Evolutionary conservation across 2,329 filamentous ascomycete genomes (phyloP), one percentile per base, ranked within the genome.

Genomic region (Chalaropsis thielavioides): DNA sequence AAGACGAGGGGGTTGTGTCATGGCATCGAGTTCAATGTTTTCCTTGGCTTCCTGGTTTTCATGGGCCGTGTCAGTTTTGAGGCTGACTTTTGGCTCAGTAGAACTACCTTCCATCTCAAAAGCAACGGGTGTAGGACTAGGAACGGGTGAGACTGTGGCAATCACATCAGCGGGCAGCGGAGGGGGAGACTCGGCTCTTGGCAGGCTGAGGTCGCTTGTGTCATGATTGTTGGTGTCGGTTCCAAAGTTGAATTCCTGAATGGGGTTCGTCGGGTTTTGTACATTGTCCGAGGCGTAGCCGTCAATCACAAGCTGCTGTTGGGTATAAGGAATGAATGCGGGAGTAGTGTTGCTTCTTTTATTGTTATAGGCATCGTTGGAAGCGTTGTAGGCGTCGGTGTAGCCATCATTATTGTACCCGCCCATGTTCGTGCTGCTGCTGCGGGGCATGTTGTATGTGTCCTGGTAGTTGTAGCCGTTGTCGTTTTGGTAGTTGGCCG

Each of bases 51-150:
- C 27, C 13, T 17, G 24, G 27, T 7, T n/a, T n/a, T 35, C 27
- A 15, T 31, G 22, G 6, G 10, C 11, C 8, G 51, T 4, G 1
- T 58, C 51, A 17, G 13, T 5, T 35, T 58, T 58, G 11, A 35
- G 51, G 51, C 51, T 58, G 11, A 27, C 24, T 27, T 58, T 58
- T 3, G 51, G 24, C 13, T 58, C 64, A 7, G 41, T 27, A 51
- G 27, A 40, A 64, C 78, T 80, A 41, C 86, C 85, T 72, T 92
- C 87, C 89, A 95, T 92, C 73, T 94, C 90, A 63, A 91, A 82
- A 7, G 61, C 67, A 31, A 38, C 24, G 8, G 38, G 54, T 5
- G 40, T 43, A 13, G 61, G 61, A 27, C 64, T 44, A 1, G 54
- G 35, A 31, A 60, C 43, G 22, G 63, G 59, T 11, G 66, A 56